Conservation (phyloP, 2,329 filamentous ascomycete species). For the Botrytis tulipae region DNA sequence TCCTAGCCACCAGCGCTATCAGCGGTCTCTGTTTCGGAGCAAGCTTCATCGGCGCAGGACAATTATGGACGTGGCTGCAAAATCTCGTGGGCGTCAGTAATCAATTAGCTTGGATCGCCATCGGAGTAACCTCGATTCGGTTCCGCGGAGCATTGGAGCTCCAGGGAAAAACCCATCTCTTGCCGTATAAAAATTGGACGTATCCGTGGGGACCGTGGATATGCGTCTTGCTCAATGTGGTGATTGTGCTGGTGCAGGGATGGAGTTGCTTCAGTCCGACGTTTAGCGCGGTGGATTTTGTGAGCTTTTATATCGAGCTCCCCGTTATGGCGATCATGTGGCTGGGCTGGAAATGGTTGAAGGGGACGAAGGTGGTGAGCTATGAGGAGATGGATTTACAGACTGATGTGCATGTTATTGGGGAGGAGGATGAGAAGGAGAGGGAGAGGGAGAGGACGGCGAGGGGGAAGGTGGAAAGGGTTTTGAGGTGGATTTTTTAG, state of each 20-base stretch:
- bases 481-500: conserved; percentile 37
- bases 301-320: conserved; percentile 63
- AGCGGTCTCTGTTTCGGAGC: conserved; percentile 62
- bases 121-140: conserved; percentile 62
- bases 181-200: conserved; percentile 66
- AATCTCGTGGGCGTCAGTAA: conserved; percentile 68
- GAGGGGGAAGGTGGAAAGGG: conserved; percentile 32
- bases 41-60: conserved; percentile 62
- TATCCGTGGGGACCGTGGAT: conserved; percentile 61
- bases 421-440: conserved; percentile 35
- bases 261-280: conserved; percentile 60
- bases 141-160: conserved; percentile 57
- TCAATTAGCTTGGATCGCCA: conserved; percentile 64
- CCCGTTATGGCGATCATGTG: conserved; percentile 57
- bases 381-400: conserved; percentile 51
- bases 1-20: conserved; percentile 53
- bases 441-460: conserved; percentile 30
- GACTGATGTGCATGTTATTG: conserved; percentile 45
- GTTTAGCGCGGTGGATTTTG: conserved; percentile 59
- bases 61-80: conserved; percentile 66
- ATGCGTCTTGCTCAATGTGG: conserved; percentile 54
- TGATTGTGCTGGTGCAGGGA: conserved; percentile 62
- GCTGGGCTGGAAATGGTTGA: conserved; percentile 52
- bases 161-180: conserved; percentile 59
- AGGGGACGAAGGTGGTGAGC: conserved; percentile 48